Percentiles rank a stretch among this genome's conserved stretches.
Evolutionary conservation across 495 filamentous ascomycete genomes (phyloP).

Genomic region (Talaromyces nanjingensis): DNA sequence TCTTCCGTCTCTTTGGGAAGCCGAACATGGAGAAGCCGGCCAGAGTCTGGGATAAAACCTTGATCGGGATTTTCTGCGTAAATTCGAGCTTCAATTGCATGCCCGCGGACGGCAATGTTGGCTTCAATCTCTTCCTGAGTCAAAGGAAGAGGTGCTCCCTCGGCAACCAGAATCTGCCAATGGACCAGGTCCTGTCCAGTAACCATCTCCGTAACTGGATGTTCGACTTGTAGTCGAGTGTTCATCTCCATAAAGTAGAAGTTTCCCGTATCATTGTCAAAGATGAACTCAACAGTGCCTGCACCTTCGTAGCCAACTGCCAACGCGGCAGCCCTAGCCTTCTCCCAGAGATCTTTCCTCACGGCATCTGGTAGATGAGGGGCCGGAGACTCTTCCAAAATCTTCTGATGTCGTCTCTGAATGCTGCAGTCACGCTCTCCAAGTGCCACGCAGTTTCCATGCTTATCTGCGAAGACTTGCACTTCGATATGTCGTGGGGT

Average conservation of each 20-base stretch:
- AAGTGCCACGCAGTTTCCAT: conserved; percentile 76
- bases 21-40: conserved; percentile 73
- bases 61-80: conserved; percentile 91
- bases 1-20: conserved; percentile 62
- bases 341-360: conserved; percentile 86
- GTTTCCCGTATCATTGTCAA: conserved; percentile 86
- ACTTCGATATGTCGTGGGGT: conserved; percentile 96
- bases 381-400: conserved; percentile 92
- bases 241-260: conserved; percentile 99
- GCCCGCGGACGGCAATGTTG: conserved; percentile 66
- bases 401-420: conserved; percentile 90
- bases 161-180: conserved; percentile 93
- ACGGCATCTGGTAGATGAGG: conserved; percentile 73
- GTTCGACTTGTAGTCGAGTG: conserved; percentile 92
- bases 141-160: conserved; percentile 78
- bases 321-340: conserved; percentile 79
- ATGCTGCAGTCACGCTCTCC: conserved; percentile 86
- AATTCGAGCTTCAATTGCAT: conserved; percentile 91
- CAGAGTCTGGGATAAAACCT: conserved; percentile 91
- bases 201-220: conserved; percentile 95
- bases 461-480: conserved; percentile 90
- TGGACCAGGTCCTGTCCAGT: conserved; percentile 91
- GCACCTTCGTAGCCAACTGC: conserved; percentile 95
- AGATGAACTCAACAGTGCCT: conserved; percentile 97
- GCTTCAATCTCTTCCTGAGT: conserved; percentile 76